A percentile compares a stretch with the other conserved stretches of the same genome.
These are phyloP conservation scores for Penicillium simplicissimum DNA, from an alignment of 495 filamentous ascomycete genomes.

Conservation along the genomic window DNA sequence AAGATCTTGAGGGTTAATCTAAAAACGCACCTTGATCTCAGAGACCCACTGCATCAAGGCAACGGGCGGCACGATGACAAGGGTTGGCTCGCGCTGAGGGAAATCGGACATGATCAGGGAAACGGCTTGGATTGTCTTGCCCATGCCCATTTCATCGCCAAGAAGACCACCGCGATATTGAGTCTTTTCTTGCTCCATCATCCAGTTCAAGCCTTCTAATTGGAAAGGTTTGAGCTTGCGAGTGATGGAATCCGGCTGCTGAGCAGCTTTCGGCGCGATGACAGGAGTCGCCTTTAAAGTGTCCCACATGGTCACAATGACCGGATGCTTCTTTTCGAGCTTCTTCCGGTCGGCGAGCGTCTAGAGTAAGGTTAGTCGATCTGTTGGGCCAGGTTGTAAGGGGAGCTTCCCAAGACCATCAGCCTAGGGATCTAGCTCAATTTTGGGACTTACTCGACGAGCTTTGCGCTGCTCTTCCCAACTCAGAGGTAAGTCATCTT, in stretches of 20 bases:
- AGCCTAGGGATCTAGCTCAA: neutral
- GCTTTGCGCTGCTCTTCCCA: slow-evolving; percentile 22
- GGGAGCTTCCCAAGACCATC: neutral
- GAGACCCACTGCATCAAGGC: slow-evolving; percentile 96
- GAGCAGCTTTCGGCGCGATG: slow-evolving; percentile 63
- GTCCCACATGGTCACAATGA: slow-evolving; percentile 79
- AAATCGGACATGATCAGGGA: slow-evolving; percentile 97
- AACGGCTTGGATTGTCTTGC: slow-evolving; percentile 97
- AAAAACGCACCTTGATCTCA: slow-evolving; percentile 65
- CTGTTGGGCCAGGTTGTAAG: neutral
- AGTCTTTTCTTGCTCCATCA: slow-evolving; percentile 82
- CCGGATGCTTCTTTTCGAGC: slow-evolving; percentile 76
- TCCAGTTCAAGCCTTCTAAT: slow-evolving; percentile 90
- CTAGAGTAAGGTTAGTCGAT: slow-evolving; percentile 22
- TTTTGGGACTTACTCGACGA: slow-evolving; percentile 36
- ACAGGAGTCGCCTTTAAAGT: slow-evolving; percentile 66
- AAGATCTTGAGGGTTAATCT: neutral
- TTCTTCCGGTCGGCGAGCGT: slow-evolving; percentile 56
- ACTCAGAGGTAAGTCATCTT: slow-evolving; percentile 10
- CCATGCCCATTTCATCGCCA: slow-evolving; percentile 97
- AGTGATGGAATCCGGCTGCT: slow-evolving; percentile 76
- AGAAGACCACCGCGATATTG: slow-evolving; percentile 85
- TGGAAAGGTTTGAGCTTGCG: slow-evolving; percentile 89
- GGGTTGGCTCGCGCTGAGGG: slow-evolving; percentile 73
- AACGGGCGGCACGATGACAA: slow-evolving; percentile 92